A percentile compares a stretch with the other conserved stretches of the same genome.
Conservation (phyloP, 495 filamentous ascomycete genomes). For the Penicillium waksmanii region DNA sequence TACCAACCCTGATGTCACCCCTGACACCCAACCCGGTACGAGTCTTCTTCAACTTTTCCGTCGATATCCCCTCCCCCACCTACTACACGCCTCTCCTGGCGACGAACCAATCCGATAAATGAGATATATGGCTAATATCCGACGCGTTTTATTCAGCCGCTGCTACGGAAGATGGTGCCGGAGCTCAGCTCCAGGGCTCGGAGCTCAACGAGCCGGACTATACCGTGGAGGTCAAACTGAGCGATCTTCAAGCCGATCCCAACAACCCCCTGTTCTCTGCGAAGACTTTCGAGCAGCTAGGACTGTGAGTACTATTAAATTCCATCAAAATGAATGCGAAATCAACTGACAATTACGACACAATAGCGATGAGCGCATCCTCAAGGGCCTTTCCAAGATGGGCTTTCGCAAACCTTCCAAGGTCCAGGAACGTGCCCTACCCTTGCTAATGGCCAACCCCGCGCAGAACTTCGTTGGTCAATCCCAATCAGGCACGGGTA, state of each 20-base stretch:
- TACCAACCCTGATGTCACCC: constrained; percentile 54
- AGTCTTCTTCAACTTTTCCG: neutral
- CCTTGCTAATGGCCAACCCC: constrained; percentile 80
- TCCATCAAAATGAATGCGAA: no score
- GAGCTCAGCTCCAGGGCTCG: constrained; percentile 44
- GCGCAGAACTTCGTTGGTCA: constrained; percentile 93
- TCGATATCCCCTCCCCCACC: neutral
- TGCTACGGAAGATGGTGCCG: constrained; percentile 32
- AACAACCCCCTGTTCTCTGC: constrained; percentile 87
- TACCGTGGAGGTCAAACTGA: constrained; percentile 87
- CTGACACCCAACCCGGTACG: constrained; percentile 29
- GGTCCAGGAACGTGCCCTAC: constrained; percentile 91
- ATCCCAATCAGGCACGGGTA: constrained; percentile 97
- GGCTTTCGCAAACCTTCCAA: constrained; percentile 95
- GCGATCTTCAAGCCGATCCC: constrained; percentile 82
- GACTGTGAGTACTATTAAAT: constrained; percentile 61
- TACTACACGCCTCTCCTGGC: neutral
- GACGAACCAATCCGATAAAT: neutral
- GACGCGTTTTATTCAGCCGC: constrained; percentile 21
- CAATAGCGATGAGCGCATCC: constrained; percentile 51
- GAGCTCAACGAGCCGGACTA: constrained; percentile 74
- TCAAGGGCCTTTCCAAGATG: constrained; percentile 72
- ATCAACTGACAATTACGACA: constrained; percentile 14
- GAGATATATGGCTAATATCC: constrained; percentile 14
- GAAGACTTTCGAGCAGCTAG: constrained; percentile 82